Conservation (phyloP, 2,329 filamentous ascomycete genomes). For the Chaetomium globosum region DNA sequence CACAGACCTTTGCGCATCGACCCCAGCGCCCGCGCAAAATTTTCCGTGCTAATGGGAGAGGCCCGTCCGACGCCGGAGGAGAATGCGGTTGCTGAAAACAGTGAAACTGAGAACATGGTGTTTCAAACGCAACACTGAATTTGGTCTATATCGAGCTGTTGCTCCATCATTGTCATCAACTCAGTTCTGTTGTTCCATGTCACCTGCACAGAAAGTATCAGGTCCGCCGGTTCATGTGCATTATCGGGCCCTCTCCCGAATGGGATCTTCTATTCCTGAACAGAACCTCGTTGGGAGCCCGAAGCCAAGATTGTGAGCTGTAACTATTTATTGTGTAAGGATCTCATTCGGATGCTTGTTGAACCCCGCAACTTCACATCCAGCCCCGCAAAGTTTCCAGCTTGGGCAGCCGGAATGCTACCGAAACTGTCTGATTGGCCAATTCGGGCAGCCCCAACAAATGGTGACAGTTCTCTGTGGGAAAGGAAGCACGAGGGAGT, state of each 20-base stretch:
- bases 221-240: neutral
- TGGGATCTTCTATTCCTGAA: neutral
- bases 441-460: slow-evolving; percentile 1
- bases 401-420: neutral
- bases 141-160: neutral
- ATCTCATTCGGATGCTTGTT: neutral
- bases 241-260: neutral
- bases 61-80: slow-evolving; percentile 30
- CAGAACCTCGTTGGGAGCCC: neutral
- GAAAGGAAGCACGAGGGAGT: neutral
- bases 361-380: slow-evolving; percentile 4
- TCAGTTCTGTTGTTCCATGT: too few relatives aligned
- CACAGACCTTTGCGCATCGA: slow-evolving; percentile 14
- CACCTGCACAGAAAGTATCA: neutral
- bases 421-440: slow-evolving; percentile 13
- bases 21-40: slow-evolving; percentile 30
- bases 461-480: neutral
- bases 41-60: slow-evolving; percentile 19
- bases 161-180: neutral
- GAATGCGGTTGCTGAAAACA: slow-evolving; percentile 3
- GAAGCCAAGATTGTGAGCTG: too few relatives aligned
- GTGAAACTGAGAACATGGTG: neutral
- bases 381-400: slow-evolving; percentile 11
- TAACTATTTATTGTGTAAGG: neutral
- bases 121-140: slow-evolving; percentile 4